Percentiles rank a stretch among this genome's conserved stretches.
These are phyloP conservation scores for Cadophora sp. DNA, from an alignment of 2,329 filamentous ascomycete genomes.

Conservation along the genomic window DNA sequence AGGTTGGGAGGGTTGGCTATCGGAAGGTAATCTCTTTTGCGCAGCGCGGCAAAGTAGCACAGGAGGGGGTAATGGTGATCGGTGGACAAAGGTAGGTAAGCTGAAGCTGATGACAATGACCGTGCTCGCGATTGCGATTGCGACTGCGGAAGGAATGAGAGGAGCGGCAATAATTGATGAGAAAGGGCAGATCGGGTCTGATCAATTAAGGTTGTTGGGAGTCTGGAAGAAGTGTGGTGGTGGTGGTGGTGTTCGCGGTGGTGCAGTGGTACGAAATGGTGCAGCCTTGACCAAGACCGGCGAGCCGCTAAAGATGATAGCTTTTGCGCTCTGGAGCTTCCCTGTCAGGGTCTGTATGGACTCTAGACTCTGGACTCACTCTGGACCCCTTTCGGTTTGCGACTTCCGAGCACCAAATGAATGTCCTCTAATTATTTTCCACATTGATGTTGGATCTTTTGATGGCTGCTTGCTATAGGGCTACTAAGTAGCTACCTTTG, in stretches of 20 bases:
- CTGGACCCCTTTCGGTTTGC: neutral
- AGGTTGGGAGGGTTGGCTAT: slow-evolving; percentile 19
- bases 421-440: neutral
- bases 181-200: neutral
- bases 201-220: slow-evolving; percentile 1
- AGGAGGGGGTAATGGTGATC: neutral
- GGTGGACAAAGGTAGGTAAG: slow-evolving; percentile 2
- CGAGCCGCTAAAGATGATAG: neutral
- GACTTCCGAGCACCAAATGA: neutral
- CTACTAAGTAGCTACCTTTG: no score
- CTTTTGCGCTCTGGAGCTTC: slow-evolving; percentile 7
- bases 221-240: neutral
- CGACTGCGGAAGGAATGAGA: neutral
- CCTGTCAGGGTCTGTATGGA: neutral
- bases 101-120: neutral
- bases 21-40: slow-evolving; percentile 16
- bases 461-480: no score
- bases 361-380: neutral
- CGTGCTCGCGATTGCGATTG: neutral
- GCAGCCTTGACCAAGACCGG: slow-evolving; percentile 1
- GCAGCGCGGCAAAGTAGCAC: slow-evolving; percentile 15
- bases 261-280: neutral
- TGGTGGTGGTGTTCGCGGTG: neutral
- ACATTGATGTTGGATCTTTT: no score
- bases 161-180: neutral